Evolutionary conservation across 768 basidiomycete species (phyloP).

Genomic region (Termitomyces sp.): DNA sequence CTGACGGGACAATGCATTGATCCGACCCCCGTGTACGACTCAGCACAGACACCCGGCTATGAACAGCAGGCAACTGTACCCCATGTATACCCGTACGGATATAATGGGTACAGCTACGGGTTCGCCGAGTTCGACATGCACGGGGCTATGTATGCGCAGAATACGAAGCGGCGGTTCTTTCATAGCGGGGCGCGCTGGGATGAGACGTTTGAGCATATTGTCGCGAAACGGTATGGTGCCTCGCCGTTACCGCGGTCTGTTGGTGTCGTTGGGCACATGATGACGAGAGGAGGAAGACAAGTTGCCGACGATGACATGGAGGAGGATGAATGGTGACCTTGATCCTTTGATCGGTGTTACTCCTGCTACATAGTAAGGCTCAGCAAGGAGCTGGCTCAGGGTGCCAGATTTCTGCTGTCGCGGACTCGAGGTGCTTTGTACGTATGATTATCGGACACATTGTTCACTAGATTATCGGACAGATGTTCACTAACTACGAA

Average conservation of each 20-base stretch:
- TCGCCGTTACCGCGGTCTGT: constrained; percentile 11
- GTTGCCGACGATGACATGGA: constrained; percentile 13
- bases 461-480: background rate
- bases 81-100: constrained; percentile 21
- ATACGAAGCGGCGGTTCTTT: constrained; percentile 52
- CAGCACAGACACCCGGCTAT: background rate
- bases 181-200: constrained; percentile 37
- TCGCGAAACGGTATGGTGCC: constrained; percentile 14
- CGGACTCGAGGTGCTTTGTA: background rate
- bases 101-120: constrained; percentile 33
- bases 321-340: constrained; percentile 23
- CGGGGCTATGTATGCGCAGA: constrained; percentile 23
- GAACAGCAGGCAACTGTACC: background rate
- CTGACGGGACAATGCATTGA: constrained; percentile 56
- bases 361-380: background rate
- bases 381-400: too few species aligned
- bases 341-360: background rate
- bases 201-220: constrained; percentile 18
- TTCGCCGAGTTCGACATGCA: constrained; percentile 32
- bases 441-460: background rate
- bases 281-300: constrained; percentile 19
- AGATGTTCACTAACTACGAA: background rate
- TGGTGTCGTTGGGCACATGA: constrained; percentile 11
- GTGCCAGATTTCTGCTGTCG: background rate
- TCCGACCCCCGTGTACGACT: constrained; percentile 36